Percentiles rank a stretch among this genome's conserved stretches.
These are phyloP conservation scores for Plasmodium cynomolgi DNA, from an alignment of 169 alveolate species.

Conservation along the genomic window DNA sequence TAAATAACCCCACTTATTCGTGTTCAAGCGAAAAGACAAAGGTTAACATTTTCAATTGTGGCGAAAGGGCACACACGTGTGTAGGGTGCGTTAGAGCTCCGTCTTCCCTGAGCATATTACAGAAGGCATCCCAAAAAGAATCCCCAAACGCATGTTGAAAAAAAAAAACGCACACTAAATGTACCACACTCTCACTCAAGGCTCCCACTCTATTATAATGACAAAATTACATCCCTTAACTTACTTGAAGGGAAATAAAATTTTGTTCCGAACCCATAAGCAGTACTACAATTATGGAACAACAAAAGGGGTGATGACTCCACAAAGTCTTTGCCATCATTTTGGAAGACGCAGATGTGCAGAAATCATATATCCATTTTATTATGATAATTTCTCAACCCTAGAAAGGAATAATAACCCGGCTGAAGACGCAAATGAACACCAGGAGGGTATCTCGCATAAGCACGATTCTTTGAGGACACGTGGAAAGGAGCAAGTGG, in stretches of 20 bases:
- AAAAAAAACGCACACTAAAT: background rate
- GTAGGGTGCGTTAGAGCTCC: background rate
- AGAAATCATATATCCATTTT: background rate
- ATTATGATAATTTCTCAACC: background rate
- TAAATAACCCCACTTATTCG: background rate
- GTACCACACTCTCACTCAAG: background rate
- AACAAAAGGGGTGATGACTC: background rate
- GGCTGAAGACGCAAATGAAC: background rate
- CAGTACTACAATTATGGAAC: background rate
- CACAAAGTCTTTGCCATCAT: background rate
- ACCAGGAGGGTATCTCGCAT: background rate
- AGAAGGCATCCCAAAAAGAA: background rate
- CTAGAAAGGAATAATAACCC: background rate
- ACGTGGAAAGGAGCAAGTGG: background rate
- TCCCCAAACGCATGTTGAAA: background rate
- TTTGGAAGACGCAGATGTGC: background rate
- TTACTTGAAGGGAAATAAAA: background rate
- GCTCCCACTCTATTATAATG: background rate
- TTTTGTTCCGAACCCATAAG: background rate
- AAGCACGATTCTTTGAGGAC: background rate
- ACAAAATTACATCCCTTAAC: background rate
- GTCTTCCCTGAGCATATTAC: background rate
- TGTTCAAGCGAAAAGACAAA: background rate
- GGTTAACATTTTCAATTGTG: background rate
- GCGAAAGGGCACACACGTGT: background rate